Conservation (phyloP, 148 eudicot species). For the Drosera capensis region DNA sequence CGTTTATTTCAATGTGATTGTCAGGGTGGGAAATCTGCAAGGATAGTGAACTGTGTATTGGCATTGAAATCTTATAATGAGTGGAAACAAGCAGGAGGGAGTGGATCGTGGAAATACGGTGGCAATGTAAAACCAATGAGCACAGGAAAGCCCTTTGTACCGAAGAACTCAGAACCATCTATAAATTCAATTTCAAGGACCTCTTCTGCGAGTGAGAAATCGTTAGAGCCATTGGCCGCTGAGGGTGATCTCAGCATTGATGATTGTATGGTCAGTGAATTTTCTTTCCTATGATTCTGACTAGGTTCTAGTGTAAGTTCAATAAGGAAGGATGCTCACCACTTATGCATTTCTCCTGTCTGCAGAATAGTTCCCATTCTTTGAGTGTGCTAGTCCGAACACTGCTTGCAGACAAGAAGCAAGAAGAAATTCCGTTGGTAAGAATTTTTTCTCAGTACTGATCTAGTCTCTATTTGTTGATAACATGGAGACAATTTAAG, state of each 20-base stretch:
- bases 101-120: slow-evolving; percentile 40
- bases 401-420: slow-evolving; percentile 56
- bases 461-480: not conserved
- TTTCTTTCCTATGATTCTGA: not conserved
- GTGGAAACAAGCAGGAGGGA: slow-evolving; percentile 65
- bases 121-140: slow-evolving; percentile 38
- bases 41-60: slow-evolving; percentile 66
- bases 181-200: slow-evolving; percentile 41
- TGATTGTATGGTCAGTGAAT: slow-evolving; percentile 37
- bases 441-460: slow-evolving; percentile 13
- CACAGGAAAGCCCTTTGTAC: slow-evolving; percentile 28
- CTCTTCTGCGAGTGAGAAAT: slow-evolving; percentile 41
- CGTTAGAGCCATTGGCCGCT: slow-evolving; percentile 21
- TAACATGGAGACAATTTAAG: not conserved
- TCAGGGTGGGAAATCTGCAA: slow-evolving; percentile 82
- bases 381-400: slow-evolving; percentile 45
- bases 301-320: not conserved
- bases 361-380: slow-evolving; percentile 38
- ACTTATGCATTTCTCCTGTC: slow-evolving; percentile 3
- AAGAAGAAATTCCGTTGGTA: slow-evolving; percentile 70
- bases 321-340: not conserved
- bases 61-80: slow-evolving; percentile 59
- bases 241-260: slow-evolving; percentile 38
- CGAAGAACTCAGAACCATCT: slow-evolving; percentile 60
- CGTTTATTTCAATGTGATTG: not conserved